Evolutionary conservation across 2,329 filamentous ascomycete genomes (phyloP).

Genomic region (Alternaria ventricosa): DNA sequence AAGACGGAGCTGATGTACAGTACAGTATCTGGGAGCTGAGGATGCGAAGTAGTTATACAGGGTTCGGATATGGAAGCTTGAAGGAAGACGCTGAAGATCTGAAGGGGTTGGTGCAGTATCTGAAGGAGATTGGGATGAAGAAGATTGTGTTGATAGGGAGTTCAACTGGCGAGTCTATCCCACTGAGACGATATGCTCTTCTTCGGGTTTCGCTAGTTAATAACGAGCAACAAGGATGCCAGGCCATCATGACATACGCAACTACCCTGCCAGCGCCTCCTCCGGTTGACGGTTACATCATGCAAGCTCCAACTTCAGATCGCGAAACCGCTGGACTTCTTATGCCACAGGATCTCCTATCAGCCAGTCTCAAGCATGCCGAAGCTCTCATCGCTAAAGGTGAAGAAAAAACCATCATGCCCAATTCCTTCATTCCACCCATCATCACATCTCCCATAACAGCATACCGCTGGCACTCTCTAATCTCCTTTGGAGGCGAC

Average conservation of each 20-base stretch:
- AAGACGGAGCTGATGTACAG: background rate
- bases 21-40: conserved; percentile 26
- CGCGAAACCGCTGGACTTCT: conserved; percentile 19
- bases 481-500: conserved; percentile 19
- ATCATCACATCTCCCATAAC: conserved; percentile 22
- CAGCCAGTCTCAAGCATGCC: conserved; percentile 7
- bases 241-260: conserved; percentile 20
- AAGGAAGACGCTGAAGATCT: conserved; percentile 23
- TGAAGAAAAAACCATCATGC: conserved; percentile 11
- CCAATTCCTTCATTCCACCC: conserved; percentile 6
- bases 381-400: conserved; percentile 12
- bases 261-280: background rate
- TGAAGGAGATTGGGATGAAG: background rate
- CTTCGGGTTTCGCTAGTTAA: background rate
- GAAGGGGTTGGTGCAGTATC: conserved; percentile 16
- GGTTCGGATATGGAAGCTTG: conserved; percentile 25
- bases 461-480: conserved; percentile 25
- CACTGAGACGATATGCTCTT: background rate
- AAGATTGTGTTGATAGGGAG: background rate
- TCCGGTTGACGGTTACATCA: conserved; percentile 18
- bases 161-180: background rate
- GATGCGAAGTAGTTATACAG: conserved; percentile 28
- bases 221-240: conserved; percentile 15
- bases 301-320: conserved; percentile 25
- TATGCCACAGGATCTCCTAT: conserved; percentile 15